Conservation (phyloP, 2,329 filamentous ascomycete species). For the Plenodomus biglobosus region DNA sequence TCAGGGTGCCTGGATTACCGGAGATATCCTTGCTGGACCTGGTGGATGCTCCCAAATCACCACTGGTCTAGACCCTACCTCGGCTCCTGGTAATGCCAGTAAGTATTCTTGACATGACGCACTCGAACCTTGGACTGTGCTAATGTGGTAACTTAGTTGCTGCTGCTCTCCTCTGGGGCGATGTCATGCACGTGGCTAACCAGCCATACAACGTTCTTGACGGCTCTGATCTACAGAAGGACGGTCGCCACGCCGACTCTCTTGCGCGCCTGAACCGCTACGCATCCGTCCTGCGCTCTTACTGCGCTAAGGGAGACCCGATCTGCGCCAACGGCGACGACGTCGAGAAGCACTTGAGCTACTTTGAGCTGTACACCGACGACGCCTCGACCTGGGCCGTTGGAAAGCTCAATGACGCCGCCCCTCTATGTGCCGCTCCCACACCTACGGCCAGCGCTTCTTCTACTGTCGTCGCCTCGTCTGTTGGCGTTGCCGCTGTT, state of each 20-base stretch:
- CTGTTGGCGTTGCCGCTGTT: conserved; percentile 17
- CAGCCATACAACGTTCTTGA: conserved; percentile 27
- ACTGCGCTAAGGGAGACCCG: conserved; percentile 63
- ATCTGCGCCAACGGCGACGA: conserved; percentile 66
- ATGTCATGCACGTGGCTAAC: conserved; percentile 24
- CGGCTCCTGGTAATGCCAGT: conserved; percentile 28
- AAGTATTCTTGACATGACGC: conserved; percentile 19
- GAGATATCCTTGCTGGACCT: conserved; percentile 58
- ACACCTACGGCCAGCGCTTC: conserved; percentile 22
- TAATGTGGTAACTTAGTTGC: conserved; percentile 25
- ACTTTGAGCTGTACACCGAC: conserved; percentile 46
- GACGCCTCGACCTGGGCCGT: conserved; percentile 27
- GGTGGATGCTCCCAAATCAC: conserved; percentile 23
- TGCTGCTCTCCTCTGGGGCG: conserved; percentile 30
- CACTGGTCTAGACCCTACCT: conserved; percentile 20
- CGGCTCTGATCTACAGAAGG: conserved; percentile 18
- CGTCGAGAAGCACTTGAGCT: conserved; percentile 59
- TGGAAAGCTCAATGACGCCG: conserved; percentile 23
- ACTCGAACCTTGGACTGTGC: conserved; percentile 17
- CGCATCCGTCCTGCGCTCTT: conserved; percentile 59
- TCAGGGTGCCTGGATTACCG: conserved; percentile 61
- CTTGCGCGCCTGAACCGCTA: conserved; percentile 24
- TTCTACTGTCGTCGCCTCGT: conserved; percentile 18
- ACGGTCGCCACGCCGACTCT: conserved; percentile 13
- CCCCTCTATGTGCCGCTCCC: conserved; percentile 23